Evolutionary conservation across 208 protist genomes (phyloP), one percentile per base, ranked within the genome.

Genomic region (Kentomonas sorsogonicus): DNA sequence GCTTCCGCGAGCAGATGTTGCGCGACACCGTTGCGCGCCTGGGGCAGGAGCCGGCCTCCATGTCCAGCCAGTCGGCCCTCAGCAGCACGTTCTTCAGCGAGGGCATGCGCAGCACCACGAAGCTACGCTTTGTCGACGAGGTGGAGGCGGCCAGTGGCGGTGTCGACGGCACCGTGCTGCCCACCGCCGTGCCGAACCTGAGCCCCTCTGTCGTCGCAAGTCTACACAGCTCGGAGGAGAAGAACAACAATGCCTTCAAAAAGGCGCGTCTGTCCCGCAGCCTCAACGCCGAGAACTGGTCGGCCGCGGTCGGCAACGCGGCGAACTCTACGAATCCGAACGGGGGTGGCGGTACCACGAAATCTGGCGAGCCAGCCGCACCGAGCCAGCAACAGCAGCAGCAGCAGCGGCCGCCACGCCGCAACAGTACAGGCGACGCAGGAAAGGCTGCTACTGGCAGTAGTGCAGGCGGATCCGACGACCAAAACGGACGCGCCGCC

Each of bases 101-200:
- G 53, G 57, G 74, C 51, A 30, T 80, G 20, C 67, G 70, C 47
- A 77, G 63, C 22, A 72, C 80, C 6, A 79, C 54, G 48, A 80
- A 75, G 52, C 57, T 87, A 40, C 79, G 79, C 50, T 87, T 84
- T 40, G 77, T 90, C 13, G 79, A 90, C 51, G 83, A 90, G 66
- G 64, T 90, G 44, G 79, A 90, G 56, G 79, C 80, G 3, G 76
- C 70, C 0, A 69, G 60, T 1, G 77, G 76, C 29, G 76, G 73
- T 13, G 53, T 81, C 11, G 74, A 84, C 46, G 77, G 80, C 31
- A 72, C 59, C 6, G 61, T 75, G 30, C 47, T 74, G 26, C 65
- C 73, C 1, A 56, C 53, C 39, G 74, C 52, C 18, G 74, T 78
- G 13, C 41, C 60, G 3, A 52, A 45, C 40, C 55, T 87, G 29